Conservation (phyloP, 1,284 basidiomycete genomes). For the Entoloma clypeatum region DNA sequence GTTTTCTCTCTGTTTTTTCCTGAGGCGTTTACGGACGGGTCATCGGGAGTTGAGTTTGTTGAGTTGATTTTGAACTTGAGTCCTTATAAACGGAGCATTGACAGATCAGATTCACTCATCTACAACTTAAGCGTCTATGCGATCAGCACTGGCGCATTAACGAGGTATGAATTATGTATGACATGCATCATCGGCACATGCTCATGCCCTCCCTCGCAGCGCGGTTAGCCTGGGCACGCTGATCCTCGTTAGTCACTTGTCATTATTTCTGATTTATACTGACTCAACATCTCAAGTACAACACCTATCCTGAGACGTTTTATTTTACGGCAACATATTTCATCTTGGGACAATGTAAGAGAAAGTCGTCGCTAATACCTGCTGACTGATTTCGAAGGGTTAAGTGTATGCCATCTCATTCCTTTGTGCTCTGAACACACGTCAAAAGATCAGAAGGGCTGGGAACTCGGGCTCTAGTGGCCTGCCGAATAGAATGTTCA, state of each 20-base stretch:
- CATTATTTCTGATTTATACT: not conserved
- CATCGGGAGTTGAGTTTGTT: slow-evolving; percentile 34
- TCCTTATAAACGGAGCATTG: slow-evolving; percentile 2
- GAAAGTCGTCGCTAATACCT: not conserved
- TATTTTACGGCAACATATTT: slow-evolving; percentile 30
- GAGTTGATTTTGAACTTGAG: not conserved
- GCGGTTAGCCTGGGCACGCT: slow-evolving; percentile 26
- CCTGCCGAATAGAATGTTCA: too few relatives aligned
- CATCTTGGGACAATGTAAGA: slow-evolving; percentile 27
- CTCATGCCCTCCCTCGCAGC: slow-evolving; percentile 13
- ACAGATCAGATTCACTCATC: slow-evolving; percentile 47
- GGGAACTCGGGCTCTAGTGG: too few relatives aligned
- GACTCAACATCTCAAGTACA: slow-evolving; percentile 21
- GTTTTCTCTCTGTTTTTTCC: slow-evolving; percentile 46
- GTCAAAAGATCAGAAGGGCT: slow-evolving; percentile 41
- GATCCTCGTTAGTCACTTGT: slow-evolving; percentile 22
- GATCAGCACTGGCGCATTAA: slow-evolving; percentile 36
- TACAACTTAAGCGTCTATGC: slow-evolving; percentile 48
- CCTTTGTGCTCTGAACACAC: slow-evolving; percentile 39
- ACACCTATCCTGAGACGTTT: slow-evolving; percentile 21
- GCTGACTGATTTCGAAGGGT: not conserved
- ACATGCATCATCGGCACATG: not conserved
- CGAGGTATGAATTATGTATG: slow-evolving; percentile 17
- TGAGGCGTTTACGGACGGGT: slow-evolving; percentile 48
- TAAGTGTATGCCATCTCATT: slow-evolving; percentile 30